Evolutionary conservation across 768 basidiomycete species (phyloP).

Genomic region (Panus rudis): DNA sequence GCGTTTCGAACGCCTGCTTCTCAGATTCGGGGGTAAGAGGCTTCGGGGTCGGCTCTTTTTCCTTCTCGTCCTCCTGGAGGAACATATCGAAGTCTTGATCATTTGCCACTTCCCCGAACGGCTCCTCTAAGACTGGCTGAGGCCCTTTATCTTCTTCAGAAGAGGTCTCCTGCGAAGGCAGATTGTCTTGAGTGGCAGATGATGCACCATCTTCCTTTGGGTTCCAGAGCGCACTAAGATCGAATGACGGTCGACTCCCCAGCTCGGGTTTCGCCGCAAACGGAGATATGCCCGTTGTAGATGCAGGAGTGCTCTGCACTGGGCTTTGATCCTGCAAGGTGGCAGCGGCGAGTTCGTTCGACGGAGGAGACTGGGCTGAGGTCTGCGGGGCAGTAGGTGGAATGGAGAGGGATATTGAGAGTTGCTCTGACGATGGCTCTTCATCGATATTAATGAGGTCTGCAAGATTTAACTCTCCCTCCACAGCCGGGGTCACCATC

Average conservation of each 20-base stretch:
- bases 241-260: constrained; percentile 50
- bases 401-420: constrained; percentile 16
- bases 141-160: background rate
- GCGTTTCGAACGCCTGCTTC: constrained; percentile 45
- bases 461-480: constrained; percentile 64
- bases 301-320: constrained; percentile 2
- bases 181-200: constrained; percentile 11
- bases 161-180: background rate
- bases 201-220: constrained; percentile 32
- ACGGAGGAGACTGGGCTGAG: background rate
- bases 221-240: constrained; percentile 68
- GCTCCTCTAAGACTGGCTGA: background rate
- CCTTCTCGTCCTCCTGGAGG: constrained; percentile 55
- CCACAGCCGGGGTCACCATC: constrained; percentile 26
- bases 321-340: too few relatives aligned
- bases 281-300: constrained; percentile 26
- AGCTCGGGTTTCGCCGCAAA: constrained; percentile 31
- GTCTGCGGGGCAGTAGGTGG: constrained; percentile 8
- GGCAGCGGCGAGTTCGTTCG: constrained; percentile 7
- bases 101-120: constrained; percentile 37
- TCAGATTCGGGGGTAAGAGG: constrained; percentile 31
- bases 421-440: constrained; percentile 38
- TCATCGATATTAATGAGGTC: constrained; percentile 78
- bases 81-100: constrained; percentile 89
- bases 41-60: constrained; percentile 13